Evolutionary conservation across 164 flowering plant species (phyloP).

Genomic region (Santalum album): DNA sequence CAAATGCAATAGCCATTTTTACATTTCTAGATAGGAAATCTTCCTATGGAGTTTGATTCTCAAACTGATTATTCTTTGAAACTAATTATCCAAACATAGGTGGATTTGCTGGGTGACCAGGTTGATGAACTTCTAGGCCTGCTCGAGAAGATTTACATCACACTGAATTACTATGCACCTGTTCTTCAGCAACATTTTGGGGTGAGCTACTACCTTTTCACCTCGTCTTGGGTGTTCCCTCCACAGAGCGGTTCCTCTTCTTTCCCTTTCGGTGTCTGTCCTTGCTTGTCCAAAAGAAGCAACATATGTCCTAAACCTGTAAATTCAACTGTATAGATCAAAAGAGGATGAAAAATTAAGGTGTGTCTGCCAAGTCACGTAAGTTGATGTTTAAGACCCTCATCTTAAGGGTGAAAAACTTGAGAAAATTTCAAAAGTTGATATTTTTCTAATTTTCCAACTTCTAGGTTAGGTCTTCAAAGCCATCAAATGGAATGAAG

Average conservation of each 20-base stretch:
- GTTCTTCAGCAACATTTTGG: conserved; percentile 31
- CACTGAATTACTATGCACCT: conserved; percentile 40
- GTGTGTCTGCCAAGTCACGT: too few species aligned
- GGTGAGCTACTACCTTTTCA: conserved; percentile 31
- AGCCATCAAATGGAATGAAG: too few species aligned
- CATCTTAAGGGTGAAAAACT: too few species aligned
- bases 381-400: too few species aligned
- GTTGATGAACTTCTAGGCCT: conserved; percentile 52
- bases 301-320: not conserved
- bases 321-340: too few species aligned
- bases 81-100: conserved; percentile 24
- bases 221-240: too few species aligned
- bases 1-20: not conserved
- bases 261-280: not conserved
- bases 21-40: too few species aligned
- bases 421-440: too few species aligned
- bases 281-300: not conserved
- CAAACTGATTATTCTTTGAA: not conserved
- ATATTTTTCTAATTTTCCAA: too few species aligned
- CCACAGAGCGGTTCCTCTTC: too few species aligned
- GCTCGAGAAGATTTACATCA: conserved; percentile 41
- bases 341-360: too few species aligned
- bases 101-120: conserved; percentile 74
- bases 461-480: too few species aligned
- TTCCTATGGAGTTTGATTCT: not conserved